Evolutionary conservation across 2,329 filamentous ascomycete species (phyloP).

Genomic region (Pleoardoris graminearum): DNA sequence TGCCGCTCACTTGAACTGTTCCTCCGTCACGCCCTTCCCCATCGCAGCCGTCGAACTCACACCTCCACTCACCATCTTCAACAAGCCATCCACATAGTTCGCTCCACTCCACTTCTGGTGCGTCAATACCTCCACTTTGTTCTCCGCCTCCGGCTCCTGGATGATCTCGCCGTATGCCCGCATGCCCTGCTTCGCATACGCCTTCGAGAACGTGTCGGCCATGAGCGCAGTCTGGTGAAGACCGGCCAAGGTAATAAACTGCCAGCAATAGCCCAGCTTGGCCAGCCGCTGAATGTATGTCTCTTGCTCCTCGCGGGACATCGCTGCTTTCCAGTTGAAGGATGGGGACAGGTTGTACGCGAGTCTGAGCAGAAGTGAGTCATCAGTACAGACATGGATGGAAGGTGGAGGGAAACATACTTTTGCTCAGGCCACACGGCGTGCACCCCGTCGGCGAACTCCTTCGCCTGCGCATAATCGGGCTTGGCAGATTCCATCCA

Average conservation of each 20-base stretch:
- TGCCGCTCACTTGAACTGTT: slow-evolving; percentile 76
- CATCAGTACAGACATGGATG: slow-evolving; percentile 10
- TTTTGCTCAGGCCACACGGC: slow-evolving; percentile 96
- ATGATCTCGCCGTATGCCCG: slow-evolving; percentile 95
- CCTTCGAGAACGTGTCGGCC: slow-evolving; percentile 82
- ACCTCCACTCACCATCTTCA: slow-evolving; percentile 97
- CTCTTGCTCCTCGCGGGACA: slow-evolving; percentile 88
- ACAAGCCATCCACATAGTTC: slow-evolving; percentile 88
- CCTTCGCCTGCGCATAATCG: slow-evolving; percentile 85
- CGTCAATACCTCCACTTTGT: slow-evolving; percentile 89
- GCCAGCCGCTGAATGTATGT: slow-evolving; percentile 94
- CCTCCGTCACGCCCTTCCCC: slow-evolving; percentile 97
- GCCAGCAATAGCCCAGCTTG: slow-evolving; percentile 94
- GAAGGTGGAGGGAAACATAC: slow-evolving; percentile 55
- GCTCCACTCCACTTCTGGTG: slow-evolving; percentile 99
- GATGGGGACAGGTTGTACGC: slow-evolving; percentile 98
- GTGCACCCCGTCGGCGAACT: slow-evolving; percentile 93
- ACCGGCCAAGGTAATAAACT: slow-evolving; percentile 99
- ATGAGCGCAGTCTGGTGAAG: slow-evolving; percentile 95
- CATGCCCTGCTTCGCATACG: slow-evolving; percentile 84
- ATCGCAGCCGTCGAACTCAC: slow-evolving; percentile 92
- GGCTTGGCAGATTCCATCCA: slow-evolving; percentile 99
- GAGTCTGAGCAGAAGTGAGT: slow-evolving; percentile 64
- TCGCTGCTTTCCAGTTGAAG: slow-evolving; percentile 99
- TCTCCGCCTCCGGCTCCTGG: slow-evolving; percentile 95